Evolutionary conservation across 1,284 basidiomycete species (phyloP), one percentile per base, ranked within the genome.

Genomic region (Ceratorhiza oryzae-sativae): DNA sequence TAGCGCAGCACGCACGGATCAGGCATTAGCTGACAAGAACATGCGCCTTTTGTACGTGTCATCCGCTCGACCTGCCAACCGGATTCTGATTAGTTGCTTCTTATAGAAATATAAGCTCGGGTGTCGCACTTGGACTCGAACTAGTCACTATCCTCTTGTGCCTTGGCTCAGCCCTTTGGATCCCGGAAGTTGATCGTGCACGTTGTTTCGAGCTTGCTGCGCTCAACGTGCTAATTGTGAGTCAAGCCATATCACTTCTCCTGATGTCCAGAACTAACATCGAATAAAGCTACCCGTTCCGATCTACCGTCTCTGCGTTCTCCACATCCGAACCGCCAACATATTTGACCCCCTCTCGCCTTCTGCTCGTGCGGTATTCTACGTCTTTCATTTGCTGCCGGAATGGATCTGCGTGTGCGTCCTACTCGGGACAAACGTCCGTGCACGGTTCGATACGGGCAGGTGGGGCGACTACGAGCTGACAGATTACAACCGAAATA

Each of bases 261-360:
- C 18, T 34, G 9, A 2, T 13, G 8, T 3, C 4, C 30, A 41
- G n/a, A 34, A 13, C 8, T 42, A 13, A 49, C 2, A 55, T 36
- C 15, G n/a, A 13, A 32, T 20, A 3, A 34, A 70, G 67, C 39
- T 70, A 1, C 41, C 67, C 1, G 67, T 70, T 23, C 67, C 67
- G 3, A 70, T 70, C n/a, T 58, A 70, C 55, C 67, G 67, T 5
- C 67, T 70, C 20, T 70, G 67, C 32, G 63, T 67, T 23, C 63
- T 67, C n/a, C 63, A 67, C 25, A 55, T 67, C 63, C 63, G 63
- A 32, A 67, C 49, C 9, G 25, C 1, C 3, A 30, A 67, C 36
- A 41, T 70, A 27, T 59, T 70, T 25, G 67, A 45, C 4, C 55
- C 55, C 18, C 20, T 70, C 25, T 48, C 67, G 8, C 5, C 51